Conservation (phyloP, 2,329 filamentous ascomycete species). For the Aspergillus aculeatinus region DNA sequence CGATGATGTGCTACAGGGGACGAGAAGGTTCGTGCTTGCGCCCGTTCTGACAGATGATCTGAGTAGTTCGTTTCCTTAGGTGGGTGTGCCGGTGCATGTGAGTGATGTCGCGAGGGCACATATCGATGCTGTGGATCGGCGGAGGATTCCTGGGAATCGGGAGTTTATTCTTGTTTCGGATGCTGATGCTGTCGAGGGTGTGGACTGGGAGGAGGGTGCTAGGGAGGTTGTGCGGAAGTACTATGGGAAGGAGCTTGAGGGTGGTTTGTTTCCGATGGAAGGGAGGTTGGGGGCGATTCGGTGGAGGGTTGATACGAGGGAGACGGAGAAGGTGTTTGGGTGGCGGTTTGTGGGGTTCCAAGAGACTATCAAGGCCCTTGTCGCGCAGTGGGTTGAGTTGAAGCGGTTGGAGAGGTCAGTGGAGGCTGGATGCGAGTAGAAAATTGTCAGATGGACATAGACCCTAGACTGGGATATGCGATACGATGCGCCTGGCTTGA, state of each 20-base stretch:
- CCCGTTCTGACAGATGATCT: not conserved
- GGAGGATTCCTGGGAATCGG: not conserved
- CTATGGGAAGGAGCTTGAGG: not conserved
- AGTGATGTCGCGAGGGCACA: not conserved
- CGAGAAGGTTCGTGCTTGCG: not conserved
- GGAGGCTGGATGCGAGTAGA: no score
- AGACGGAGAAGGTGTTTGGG: not conserved
- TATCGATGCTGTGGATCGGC: not conserved
- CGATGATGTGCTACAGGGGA: not conserved
- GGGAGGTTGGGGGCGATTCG: not conserved
- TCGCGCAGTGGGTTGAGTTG: not conserved
- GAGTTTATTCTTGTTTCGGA: not conserved
- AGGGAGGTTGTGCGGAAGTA: not conserved
- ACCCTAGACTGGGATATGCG: no score
- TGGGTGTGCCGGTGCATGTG: not conserved
- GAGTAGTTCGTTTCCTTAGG: not conserved
- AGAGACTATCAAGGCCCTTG: not conserved
- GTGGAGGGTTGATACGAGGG: not conserved
- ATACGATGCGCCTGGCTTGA: no score
- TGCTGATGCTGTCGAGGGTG: not conserved
- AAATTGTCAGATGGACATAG: no score
- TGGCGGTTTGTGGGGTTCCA: not conserved
- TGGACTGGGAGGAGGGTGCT: not conserved
- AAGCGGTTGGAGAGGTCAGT: not conserved
- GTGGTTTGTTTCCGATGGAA: not conserved